These are phyloP conservation scores for Castanea crenata DNA, from an alignment of 306 rosid species.

Conservation along the genomic window DNA sequence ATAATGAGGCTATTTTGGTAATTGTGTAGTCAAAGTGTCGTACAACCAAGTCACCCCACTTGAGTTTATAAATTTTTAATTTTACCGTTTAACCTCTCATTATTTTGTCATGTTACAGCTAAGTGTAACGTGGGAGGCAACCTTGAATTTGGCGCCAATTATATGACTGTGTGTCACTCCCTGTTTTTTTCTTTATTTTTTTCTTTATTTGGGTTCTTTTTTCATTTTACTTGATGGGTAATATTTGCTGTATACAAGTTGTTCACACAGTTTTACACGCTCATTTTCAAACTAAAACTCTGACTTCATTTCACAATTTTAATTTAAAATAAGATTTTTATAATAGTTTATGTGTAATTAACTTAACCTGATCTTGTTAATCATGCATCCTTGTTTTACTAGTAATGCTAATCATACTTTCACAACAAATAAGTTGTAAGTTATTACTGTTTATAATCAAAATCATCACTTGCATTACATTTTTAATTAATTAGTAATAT, in stretches of 20 bases:
- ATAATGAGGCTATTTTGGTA: conserved; percentile 4
- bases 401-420: too few species aligned
- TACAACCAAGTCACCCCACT: conserved; percentile 8
- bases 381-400: conserved; percentile 18
- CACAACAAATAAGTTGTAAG: too few species aligned
- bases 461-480: fast-evolving
- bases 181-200: background rate
- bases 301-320: too few species aligned
- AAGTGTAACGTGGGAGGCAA: conserved; percentile 45
- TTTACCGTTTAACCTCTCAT: conserved; percentile 23
- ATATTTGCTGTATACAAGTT: too few species aligned
- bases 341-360: too few species aligned
- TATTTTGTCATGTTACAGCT: conserved; percentile 13
- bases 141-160: conserved; percentile 30
- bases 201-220: background rate
- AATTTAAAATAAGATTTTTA: too few species aligned
- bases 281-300: too few species aligned
- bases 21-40: background rate
- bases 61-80: background rate
- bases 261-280: too few species aligned
- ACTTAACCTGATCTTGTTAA: background rate
- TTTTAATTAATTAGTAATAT: too few species aligned
- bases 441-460: too few species aligned
- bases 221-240: background rate
- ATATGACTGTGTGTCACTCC: background rate